Evolutionary conservation across 2,329 filamentous ascomycete genomes (phyloP), one percentile per base, ranked within the genome.

Genomic region (Trichothecium sympodiale): DNA sequence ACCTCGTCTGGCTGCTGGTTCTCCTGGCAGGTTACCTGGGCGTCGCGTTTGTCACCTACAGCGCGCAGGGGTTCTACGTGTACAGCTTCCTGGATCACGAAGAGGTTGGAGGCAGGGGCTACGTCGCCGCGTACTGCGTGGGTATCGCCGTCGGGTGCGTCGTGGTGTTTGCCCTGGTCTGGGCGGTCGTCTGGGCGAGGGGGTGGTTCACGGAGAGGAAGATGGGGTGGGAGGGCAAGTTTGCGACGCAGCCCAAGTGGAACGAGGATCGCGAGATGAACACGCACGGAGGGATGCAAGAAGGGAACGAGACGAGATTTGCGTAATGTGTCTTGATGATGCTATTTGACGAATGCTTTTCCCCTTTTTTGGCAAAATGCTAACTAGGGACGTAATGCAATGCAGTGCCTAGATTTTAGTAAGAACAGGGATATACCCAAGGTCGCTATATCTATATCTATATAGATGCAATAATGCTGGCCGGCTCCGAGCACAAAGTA

Each of bases 21-120:
- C 55, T 91, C 6, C 67, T 93, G 29, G 74, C 73, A 1, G 59
- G 79, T 4, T 94, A 93, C 53, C 67, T 88, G 9, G 72, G 63
- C 1, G 60, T 93, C 13, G 84, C 83, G 1, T 93, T 84, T 55
- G 46, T 91, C 16, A 88, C 82, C 1, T 58, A 72, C 41, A 74
- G 73, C 4, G 78, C 77, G 0, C 66, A 86, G 54, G 73, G 73
- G 3, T 84, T 80, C 53, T 93, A 88, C 55, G 70, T 81, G 0
- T 94, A 94, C 60, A 54, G 49, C 39, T 94, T 94, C 59, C 69
- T 94, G n/a, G 69, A 94, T 52, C 67, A 76, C 2, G 56, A 70
- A 34, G 66, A 68, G 13, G 53, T 65, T 18, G 69, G 65, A 1
- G 59, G 57, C 14, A 46, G 51, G 18, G 57, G 51, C 28, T 46